phyloP scores from a whole-genome alignment of 306 rosid species.

The Betula pendula region DNA sequence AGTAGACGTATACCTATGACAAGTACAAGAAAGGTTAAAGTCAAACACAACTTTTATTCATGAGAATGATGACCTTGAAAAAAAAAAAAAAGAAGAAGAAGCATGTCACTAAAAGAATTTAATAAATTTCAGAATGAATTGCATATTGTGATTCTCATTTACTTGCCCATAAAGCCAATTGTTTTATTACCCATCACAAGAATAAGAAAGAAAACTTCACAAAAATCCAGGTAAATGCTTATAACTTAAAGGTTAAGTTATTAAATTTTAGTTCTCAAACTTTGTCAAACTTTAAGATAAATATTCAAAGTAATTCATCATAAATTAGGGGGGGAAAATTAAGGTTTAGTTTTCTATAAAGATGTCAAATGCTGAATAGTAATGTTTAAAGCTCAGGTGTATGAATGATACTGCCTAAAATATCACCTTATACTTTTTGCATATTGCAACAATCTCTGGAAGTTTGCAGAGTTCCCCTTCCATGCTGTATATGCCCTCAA shows the following conservation, averaged over 20 bases:
- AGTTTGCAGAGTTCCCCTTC: slow-evolving; percentile 97
- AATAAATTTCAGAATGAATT: background rate
- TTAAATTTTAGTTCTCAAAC: background rate
- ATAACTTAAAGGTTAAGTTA: background rate
- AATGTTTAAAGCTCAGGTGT: background rate
- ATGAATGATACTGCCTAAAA: background rate
- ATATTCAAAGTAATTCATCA: background rate
- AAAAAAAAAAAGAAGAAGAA: no score
- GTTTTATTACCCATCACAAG: background rate
- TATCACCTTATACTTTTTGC: slow-evolving; percentile 81
- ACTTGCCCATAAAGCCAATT: background rate
- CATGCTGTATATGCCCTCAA: slow-evolving; percentile 96
- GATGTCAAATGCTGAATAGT: background rate
- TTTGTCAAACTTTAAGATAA: background rate
- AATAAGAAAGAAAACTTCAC: background rate
- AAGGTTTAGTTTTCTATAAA: background rate
- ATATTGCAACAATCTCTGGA: slow-evolving; percentile 82
- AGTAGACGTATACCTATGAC: slow-evolving; percentile 66
- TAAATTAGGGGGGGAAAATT: background rate
- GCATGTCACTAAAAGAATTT: background rate
- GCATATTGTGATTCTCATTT: background rate
- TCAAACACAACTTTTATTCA: background rate
- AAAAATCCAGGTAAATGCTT: background rate
- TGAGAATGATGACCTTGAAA: background rate
- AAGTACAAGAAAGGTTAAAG: background rate